Evolutionary conservation across 1,284 basidiomycete genomes (phyloP).

Genomic region (Puccinia novopanici): DNA sequence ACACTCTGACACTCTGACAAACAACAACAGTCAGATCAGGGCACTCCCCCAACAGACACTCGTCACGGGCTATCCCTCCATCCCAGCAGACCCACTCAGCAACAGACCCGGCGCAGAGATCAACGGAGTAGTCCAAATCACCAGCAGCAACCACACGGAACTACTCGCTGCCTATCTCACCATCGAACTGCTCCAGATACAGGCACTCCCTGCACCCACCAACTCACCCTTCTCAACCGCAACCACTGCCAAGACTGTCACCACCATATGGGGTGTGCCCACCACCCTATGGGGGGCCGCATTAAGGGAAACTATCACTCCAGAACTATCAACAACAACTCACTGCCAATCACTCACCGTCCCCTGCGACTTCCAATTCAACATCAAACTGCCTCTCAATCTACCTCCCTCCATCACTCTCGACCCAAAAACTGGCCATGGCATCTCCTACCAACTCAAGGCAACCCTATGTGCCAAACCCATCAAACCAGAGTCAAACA

Average conservation of each 20-base stretch:
- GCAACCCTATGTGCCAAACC: constrained; percentile 51
- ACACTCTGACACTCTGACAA: too few species aligned
- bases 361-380: constrained; percentile 50
- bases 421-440: constrained; percentile 50
- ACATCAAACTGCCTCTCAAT: constrained; percentile 49
- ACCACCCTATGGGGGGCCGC: too few species aligned
- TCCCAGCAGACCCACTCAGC: not conserved
- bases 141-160: not conserved
- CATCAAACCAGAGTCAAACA: not conserved
- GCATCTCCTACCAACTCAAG: constrained; percentile 52
- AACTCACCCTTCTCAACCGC: not conserved
- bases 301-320: too few species aligned
- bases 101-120: constrained; percentile 18
- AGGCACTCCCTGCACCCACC: not conserved
- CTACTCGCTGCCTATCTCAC: constrained; percentile 26
- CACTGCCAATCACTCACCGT: not conserved
- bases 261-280: not conserved
- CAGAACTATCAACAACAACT: too few species aligned
- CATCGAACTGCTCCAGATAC: constrained; percentile 24
- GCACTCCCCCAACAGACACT: constrained; percentile 28
- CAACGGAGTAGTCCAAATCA: constrained; percentile 16
- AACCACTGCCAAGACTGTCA: too few species aligned
- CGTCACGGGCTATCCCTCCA: constrained; percentile 35
- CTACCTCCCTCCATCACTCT: constrained; percentile 51
- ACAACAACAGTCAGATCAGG: constrained; percentile 16